These are phyloP conservation scores for Hippophae gyantsensis DNA, from an alignment of 306 rosid genomes.

Conservation along the genomic window DNA sequence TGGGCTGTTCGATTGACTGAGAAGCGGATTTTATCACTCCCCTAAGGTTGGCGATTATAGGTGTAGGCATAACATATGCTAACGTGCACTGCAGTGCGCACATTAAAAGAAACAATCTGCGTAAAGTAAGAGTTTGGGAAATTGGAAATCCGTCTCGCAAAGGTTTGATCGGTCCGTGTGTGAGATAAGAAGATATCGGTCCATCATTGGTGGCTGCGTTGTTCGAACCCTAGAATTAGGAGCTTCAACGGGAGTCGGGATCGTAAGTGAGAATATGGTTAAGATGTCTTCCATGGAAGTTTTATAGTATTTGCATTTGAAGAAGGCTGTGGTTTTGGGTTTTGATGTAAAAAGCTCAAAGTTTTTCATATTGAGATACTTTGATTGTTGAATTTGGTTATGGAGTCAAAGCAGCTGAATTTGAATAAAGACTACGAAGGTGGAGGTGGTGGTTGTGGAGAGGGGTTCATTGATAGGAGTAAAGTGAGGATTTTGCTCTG, in stretches of 20 bases:
- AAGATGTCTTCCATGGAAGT: conserved; percentile 16
- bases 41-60: too few species aligned
- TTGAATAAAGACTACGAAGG: conserved; percentile 44
- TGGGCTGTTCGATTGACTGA: too few species aligned
- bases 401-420: conserved; percentile 50
- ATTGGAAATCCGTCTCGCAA: too few species aligned
- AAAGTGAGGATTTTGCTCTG: conserved; percentile 90
- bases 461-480: conserved; percentile 84
- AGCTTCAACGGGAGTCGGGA: conserved; percentile 7
- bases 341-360: neutral
- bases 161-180: neutral
- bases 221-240: conserved; percentile 4
- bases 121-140: too few species aligned
- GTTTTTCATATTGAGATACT: neutral
- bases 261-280: conserved; percentile 1
- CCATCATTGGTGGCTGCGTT: conserved; percentile 21
- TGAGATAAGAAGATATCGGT: conserved; percentile 9
- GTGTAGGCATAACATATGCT: too few species aligned
- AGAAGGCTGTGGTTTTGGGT: neutral
- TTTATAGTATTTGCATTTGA: conserved; percentile 14
- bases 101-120: too few species aligned
- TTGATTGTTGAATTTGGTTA: conserved; percentile 19
- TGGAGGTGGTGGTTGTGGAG: conserved; percentile 31
- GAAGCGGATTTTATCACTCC: too few species aligned
- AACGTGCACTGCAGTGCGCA: too few species aligned